These are phyloP conservation scores for Cercospora janseana DNA, from an alignment of 2,329 filamentous ascomycete genomes.

Conservation along the genomic window DNA sequence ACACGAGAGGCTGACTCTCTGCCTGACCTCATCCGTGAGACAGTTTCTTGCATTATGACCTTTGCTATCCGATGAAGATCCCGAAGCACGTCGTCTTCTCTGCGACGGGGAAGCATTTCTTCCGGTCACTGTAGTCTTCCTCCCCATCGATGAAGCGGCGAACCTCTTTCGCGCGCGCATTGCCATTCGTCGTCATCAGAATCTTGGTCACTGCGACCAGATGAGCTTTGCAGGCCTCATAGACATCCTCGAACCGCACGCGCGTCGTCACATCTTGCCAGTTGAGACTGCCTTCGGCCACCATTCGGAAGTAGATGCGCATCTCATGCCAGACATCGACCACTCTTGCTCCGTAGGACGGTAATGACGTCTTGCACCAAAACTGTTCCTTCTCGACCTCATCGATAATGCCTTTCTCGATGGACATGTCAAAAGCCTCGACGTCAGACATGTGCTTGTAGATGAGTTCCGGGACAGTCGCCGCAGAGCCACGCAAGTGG, in stretches of 20 bases:
- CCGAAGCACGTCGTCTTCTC: not conserved
- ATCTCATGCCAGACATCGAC: slow-evolving; percentile 2
- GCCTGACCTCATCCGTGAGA: no score
- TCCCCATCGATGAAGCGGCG: not conserved
- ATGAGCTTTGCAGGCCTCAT: slow-evolving; percentile 5
- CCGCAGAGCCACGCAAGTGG: not conserved
- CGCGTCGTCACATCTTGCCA: not conserved
- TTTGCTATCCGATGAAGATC: no score
- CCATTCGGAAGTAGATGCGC: not conserved
- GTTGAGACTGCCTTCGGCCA: not conserved
- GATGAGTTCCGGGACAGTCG: not conserved
- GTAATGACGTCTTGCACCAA: not conserved
- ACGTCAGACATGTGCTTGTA: not conserved
- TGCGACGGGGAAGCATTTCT: not conserved
- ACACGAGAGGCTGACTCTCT: no score
- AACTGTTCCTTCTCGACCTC: not conserved
- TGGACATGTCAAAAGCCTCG: slow-evolving; percentile 1
- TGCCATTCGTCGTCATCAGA: slow-evolving; percentile 8
- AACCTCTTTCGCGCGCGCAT: slow-evolving; percentile 6
- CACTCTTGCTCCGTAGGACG: not conserved
- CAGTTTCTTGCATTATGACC: no score
- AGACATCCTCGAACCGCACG: not conserved
- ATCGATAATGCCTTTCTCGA: slow-evolving; percentile 2
- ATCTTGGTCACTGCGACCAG: not conserved
- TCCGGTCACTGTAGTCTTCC: no score